Evolutionary conservation across 169 alveolate species (phyloP).

Genomic region (Plasmodium gallinaceum): DNA sequence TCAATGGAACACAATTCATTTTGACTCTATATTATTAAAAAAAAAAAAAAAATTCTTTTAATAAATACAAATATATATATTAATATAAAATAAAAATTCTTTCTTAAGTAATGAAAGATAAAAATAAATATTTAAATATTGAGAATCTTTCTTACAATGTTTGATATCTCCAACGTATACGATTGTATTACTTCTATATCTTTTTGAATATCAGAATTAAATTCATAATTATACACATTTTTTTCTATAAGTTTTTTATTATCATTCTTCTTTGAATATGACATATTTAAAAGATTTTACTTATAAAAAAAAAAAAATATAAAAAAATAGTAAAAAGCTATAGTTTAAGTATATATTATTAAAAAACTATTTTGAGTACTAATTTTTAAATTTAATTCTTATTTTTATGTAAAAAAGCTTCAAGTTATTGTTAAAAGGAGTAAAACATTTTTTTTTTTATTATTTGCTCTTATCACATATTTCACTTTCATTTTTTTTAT

Average conservation of each 20-base stretch:
- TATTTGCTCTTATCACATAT: not conserved
- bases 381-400: not conserved
- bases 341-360: no score
- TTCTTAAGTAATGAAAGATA: not conserved
- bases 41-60: constrained; percentile 11
- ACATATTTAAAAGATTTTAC: constrained; percentile 34
- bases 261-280: constrained; percentile 58
- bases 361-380: not conserved
- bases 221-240: constrained; percentile 21
- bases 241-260: constrained; percentile 14
- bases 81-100: not conserved
- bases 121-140: not conserved
- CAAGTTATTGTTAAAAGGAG: not conserved
- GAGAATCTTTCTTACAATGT: constrained; percentile 23
- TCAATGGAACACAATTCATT: constrained; percentile 69
- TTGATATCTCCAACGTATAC: constrained; percentile 44
- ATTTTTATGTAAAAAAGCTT: not conserved
- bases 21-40: constrained; percentile 47
- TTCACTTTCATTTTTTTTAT: not conserved
- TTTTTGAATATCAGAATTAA: constrained; percentile 59
- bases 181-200: constrained; percentile 52
- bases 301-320: not conserved
- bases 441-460: not conserved
- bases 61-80: constrained; percentile 5
- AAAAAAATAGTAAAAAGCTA: not conserved